Base-by-base conservation (phyloP, 495 filamentous ascomycete genomes). In the Cryomyces minteri region DNA sequence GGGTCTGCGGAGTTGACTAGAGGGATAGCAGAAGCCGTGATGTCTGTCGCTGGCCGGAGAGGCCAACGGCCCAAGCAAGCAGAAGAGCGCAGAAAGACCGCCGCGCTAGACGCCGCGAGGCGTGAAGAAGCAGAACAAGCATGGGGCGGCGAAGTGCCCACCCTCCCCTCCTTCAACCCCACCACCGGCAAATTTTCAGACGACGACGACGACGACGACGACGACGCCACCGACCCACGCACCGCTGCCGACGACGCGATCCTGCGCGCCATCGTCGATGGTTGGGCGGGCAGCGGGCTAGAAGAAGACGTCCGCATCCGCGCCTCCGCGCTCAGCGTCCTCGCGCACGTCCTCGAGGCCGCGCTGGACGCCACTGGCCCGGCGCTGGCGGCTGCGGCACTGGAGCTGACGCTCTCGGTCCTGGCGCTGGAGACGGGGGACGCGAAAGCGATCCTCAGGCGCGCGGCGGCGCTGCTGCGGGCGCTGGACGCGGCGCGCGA, bases 261-360 rank as follows among this genome's bases (percentile, higher is more conserved):
- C 8, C 62, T 80, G 0, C 69, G 70, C 11, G 70, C 71, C 40
- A 83, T 92, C 34, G 68, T 92, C 2, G 62, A 68, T 5, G 80
- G 80, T 5, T 94, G 86, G 86, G 73, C 77, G 43, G 69, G 70
- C 38, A 80, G 72, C 43, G 72, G 76, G 1, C 69, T 72, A 0
- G 67, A 71, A 14, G 86, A 94, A 52, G 85, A 94, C 53, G 64
- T 88, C 2, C 70, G 86, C 10, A 69, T 87, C 34, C 75, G 86
- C 5, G 69, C 83, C 6, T 90, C 84, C 0, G 84, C 85, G 4
- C 59, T 94, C 0, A 82, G 80, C 5, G 72, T 94, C 12, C 65
- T 90, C 14, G 73, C 74, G 0, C 66, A 64, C 0, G 74, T 74
- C 75, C 72, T 0, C 80, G 34, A 38, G 3, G 34, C 83, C 46